Percentiles rank a stretch among this genome's conserved stretches.
Evolutionary conservation across 768 basidiomycete genomes (phyloP).

Genomic region (Glaciozyma martinii): DNA sequence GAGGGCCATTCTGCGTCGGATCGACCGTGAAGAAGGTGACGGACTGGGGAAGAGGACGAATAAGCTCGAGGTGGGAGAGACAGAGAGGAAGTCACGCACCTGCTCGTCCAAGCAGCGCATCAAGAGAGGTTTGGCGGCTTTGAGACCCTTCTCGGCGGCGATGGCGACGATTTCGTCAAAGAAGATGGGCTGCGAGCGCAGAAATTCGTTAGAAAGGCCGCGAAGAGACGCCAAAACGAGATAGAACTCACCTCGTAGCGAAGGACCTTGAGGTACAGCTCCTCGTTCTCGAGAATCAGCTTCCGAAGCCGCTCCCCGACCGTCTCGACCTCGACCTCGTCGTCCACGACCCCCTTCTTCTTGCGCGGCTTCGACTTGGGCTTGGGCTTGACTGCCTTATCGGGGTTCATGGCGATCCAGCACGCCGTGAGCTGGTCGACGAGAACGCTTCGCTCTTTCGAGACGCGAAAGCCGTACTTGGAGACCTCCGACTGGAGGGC

Average conservation of each 20-base stretch:
- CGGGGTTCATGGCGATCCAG: constrained; percentile 23
- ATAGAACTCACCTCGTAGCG: constrained; percentile 23
- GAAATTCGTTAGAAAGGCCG: too few species aligned
- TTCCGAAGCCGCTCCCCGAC: constrained; percentile 19
- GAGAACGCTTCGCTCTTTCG: constrained; percentile 21
- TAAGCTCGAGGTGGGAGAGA: background rate
- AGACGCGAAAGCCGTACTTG: constrained; percentile 21
- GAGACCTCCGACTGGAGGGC: constrained; percentile 18
- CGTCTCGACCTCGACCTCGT: background rate
- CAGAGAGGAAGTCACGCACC: background rate
- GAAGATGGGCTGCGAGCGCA: constrained; percentile 15
- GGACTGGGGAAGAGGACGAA: too few species aligned
- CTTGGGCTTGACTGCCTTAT: background rate
- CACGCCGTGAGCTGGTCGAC: constrained; percentile 16
- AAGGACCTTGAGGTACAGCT: constrained; percentile 21
- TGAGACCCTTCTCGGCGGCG: constrained; percentile 10
- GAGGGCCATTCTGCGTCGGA: too few species aligned
- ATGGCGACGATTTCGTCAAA: constrained; percentile 22
- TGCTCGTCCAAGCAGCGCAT: constrained; percentile 27
- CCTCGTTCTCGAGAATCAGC: constrained; percentile 14
- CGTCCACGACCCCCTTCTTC: constrained; percentile 7
- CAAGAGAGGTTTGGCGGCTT: constrained; percentile 15
- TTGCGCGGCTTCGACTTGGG: background rate
- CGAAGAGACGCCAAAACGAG: background rate
- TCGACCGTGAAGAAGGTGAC: too few species aligned